Base-by-base conservation (phyloP, 2,329 filamentous ascomycete species). In the Cryoendolithus antarcticus region DNA sequence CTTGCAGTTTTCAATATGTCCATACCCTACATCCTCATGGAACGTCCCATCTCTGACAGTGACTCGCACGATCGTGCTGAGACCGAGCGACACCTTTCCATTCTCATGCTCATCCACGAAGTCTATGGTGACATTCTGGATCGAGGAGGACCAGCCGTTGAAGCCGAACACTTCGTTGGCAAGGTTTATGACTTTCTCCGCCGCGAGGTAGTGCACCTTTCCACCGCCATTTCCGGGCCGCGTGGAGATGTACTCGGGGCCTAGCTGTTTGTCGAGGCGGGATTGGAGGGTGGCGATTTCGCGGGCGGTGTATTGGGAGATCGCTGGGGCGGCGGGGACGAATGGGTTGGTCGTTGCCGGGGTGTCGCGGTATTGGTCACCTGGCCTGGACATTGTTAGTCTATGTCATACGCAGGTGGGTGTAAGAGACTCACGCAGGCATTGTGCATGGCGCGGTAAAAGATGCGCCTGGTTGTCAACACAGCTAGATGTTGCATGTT, bases 1-100 rank as follows among this genome's bases (percentile, higher is more conserved):
- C 62, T 89, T 93, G 60, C 81, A 86, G 55, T 98, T 98, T 61
- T 96, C 89, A 51, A 93, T 93, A 49, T 91, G 84, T 6, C 91
- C 91, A 55, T 98, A 98, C 21, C 91, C 91, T 45, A 96, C 82
- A 57, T 98, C 91, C 72, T 98, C 91, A 58, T 96, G 91, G 57
- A 78, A 96, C n/a, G 89, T 91, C 34, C 91, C 91, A 62, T 96
- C 89, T 46, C 80, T 81, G 39, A 98, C 64, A 2, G 86, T 94
- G 28, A 98, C 82, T 42, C 91, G 77, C 42, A 96, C 79, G 44
- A 93, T 86, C 38, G 95, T 88, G 1, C 86, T 93, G 30, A 98
- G 61, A 0, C 91, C 91, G 29, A 96, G 69, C 46, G 75, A 86
- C 51, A 95, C 78, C 58, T 80, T 89, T 44, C 80, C 73, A 6